Percentiles rank a stretch among this genome's conserved stretches.
Evolutionary conservation across 2,329 filamentous ascomycete genomes (phyloP).

Genomic region (Penicillium sclerotigenum): DNA sequence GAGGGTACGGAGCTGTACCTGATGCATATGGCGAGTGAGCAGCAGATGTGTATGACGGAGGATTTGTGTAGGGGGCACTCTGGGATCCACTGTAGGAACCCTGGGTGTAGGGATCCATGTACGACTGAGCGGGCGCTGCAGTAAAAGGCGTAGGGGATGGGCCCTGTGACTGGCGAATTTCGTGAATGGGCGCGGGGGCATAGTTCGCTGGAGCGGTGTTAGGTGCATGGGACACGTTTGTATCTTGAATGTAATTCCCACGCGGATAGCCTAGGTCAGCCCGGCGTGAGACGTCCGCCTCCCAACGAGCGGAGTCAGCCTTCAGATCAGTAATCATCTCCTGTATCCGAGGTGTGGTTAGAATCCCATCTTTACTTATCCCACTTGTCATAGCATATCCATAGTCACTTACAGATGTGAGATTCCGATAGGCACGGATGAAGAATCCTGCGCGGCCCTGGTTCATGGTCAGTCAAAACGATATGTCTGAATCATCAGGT

Average conservation of each 20-base stretch:
- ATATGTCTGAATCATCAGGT: conserved; percentile 10
- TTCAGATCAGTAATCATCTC: conserved; percentile 57
- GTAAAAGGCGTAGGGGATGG: conserved; percentile 38
- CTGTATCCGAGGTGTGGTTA: conserved; percentile 31
- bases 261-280: conserved; percentile 41
- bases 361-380: conserved; percentile 1
- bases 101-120: conserved; percentile 37
- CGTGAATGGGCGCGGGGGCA: conserved; percentile 37
- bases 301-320: conserved; percentile 53
- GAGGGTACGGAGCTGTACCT: conserved; percentile 36
- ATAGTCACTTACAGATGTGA: conserved; percentile 64
- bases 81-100: conserved; percentile 33
- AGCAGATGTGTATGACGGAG: conserved; percentile 30
- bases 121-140: conserved; percentile 33
- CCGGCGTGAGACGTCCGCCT: conserved; percentile 42
- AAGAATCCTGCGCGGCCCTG: conserved; percentile 69
- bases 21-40: conserved; percentile 36
- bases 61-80: conserved; percentile 33
- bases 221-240: conserved; percentile 37
- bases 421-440: conserved; percentile 74
- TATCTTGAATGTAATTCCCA: conserved; percentile 43
- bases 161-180: conserved; percentile 37
- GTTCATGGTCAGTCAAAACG: conserved; percentile 40
- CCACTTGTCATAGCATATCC: conserved; percentile 7
- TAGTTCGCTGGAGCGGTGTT: conserved; percentile 40